phyloP scores from a whole-genome alignment of 2,329 filamentous ascomycete species.

The Botryotinia convoluta region DNA sequence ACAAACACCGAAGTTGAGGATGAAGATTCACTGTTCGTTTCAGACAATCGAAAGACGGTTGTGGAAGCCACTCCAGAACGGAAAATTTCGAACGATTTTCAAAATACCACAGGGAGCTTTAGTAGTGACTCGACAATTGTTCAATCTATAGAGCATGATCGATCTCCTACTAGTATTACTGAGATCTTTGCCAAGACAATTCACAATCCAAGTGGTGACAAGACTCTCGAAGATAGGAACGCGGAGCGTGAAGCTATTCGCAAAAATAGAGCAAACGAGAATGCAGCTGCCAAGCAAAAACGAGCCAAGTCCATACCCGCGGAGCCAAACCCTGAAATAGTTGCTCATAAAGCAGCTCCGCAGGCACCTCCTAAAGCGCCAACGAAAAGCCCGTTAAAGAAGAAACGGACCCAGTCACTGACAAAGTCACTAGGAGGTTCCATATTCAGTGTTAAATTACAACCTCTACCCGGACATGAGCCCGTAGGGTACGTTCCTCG shows the following conservation, averaged over 20 bases:
- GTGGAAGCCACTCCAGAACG: not conserved
- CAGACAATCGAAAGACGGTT: not conserved
- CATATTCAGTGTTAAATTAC: not conserved
- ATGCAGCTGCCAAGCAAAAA: not conserved
- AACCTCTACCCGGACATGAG: not conserved
- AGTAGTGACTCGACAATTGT: not conserved
- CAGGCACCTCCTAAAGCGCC: not conserved
- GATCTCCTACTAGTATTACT: not conserved
- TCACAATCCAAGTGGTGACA: not conserved
- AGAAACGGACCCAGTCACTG: not conserved
- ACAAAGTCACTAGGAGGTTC: not conserved
- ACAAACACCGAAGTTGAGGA: conserved; percentile 14
- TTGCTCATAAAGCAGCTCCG: not conserved
- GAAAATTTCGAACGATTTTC: not conserved
- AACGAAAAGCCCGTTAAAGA: not conserved
- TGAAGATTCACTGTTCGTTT: conserved; percentile 25
- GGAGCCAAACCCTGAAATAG: not conserved
- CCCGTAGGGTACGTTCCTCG: no score
- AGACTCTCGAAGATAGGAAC: conserved; percentile 5
- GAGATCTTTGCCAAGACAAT: conserved; percentile 2
- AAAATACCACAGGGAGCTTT: not conserved
- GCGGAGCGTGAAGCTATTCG: conserved; percentile 10
- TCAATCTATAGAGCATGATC: not conserved
- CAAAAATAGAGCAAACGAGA: not conserved
- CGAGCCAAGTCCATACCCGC: not conserved